Evolutionary conservation across 192 early-diverging fungal genomes (phyloP).

Genomic region (Gigaspora rosea): DNA sequence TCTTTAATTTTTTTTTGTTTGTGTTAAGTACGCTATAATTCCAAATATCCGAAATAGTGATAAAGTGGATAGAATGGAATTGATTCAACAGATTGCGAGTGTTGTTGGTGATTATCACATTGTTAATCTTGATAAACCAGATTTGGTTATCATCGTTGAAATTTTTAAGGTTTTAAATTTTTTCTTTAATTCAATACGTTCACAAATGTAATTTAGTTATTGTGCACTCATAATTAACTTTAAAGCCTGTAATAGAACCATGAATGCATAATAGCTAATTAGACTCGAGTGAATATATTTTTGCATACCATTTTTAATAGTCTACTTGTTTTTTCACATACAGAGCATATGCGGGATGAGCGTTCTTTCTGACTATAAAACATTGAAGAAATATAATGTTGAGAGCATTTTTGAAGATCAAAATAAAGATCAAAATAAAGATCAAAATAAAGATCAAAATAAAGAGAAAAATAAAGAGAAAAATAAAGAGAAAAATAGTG

Average conservation of each 20-base stretch:
- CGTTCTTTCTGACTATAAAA: constrained; percentile 59
- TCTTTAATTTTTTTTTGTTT: background rate
- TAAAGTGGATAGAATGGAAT: constrained; percentile 50
- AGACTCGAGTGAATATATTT: background rate
- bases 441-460: background rate
- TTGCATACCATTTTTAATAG: background rate
- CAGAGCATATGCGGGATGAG: constrained; percentile 62
- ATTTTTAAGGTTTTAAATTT: constrained; percentile 49
- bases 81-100: constrained; percentile 51
- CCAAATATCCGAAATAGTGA: constrained; percentile 61
- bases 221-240: background rate
- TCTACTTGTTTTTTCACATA: background rate
- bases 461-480: background rate
- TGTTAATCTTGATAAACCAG: constrained; percentile 57
- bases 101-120: constrained; percentile 52
- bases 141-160: constrained; percentile 58
- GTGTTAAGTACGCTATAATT: constrained; percentile 55
- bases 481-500: background rate
- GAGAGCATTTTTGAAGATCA: constrained; percentile 50
- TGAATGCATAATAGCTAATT: background rate
- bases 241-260: background rate
- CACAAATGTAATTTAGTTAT: background rate
- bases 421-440: constrained; percentile 19
- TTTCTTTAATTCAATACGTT: background rate
- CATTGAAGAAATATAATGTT: constrained; percentile 58